Conservation (phyloP, 2,329 filamentous ascomycete genomes). For the Sporothrix sp. region DNA sequence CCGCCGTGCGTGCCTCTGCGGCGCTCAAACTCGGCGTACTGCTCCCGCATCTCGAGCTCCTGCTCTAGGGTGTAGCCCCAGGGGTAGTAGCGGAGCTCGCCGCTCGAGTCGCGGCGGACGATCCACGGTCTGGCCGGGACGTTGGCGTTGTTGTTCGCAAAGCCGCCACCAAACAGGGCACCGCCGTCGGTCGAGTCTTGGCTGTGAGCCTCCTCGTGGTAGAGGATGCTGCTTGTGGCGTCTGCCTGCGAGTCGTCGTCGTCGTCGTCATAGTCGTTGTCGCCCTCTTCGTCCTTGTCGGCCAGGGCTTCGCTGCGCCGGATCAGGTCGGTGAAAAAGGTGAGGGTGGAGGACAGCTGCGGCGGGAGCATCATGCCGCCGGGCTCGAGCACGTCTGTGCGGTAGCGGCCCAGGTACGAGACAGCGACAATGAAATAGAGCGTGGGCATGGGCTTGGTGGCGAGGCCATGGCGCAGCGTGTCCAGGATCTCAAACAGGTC, state of each 20-base stretch:
- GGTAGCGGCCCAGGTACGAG: slow-evolving; percentile 6
- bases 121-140: not conserved
- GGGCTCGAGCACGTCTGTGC: not conserved
- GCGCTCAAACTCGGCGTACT: not conserved
- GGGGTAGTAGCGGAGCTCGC: not conserved
- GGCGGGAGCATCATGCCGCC: not conserved
- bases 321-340: not conserved
- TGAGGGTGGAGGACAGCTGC: not conserved
- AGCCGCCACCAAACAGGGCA: not conserved
- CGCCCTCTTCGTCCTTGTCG: not conserved
- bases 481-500: slow-evolving; percentile 9
- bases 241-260: not conserved
- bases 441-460: too few species aligned
- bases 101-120: not conserved
- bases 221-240: too few species aligned
- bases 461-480: not conserved
- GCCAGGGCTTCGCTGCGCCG: not conserved
- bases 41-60: not conserved
- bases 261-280: not conserved
- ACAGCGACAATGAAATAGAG: slow-evolving; percentile 15
- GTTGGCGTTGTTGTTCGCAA: not conserved
- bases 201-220: too few species aligned
- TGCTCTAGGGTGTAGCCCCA: not conserved
- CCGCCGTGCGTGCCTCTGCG: too few species aligned
- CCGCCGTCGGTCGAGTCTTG: not conserved